These are phyloP conservation scores for Aureobasidium namibiae DNA, from an alignment of 2,329 filamentous ascomycete species.

Conservation along the genomic window DNA sequence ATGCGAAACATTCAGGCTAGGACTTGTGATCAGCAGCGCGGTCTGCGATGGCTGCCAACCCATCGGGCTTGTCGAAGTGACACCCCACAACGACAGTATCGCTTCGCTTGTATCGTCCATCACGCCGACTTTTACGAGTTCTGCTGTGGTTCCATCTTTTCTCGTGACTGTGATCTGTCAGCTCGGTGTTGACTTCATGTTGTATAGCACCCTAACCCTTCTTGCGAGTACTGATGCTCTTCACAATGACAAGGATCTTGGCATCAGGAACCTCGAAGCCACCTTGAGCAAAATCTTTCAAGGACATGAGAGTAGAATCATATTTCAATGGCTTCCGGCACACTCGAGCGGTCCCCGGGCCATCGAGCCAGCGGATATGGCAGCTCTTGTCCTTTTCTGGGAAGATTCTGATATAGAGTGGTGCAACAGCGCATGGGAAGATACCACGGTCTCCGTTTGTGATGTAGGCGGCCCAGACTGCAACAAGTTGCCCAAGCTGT, in stretches of 20 bases:
- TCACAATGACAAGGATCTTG: conserved; percentile 50
- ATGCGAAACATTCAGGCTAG: conserved; percentile 30
- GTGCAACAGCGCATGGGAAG: conserved; percentile 36
- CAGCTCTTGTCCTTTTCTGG: conserved; percentile 48
- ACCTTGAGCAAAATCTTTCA: conserved; percentile 46
- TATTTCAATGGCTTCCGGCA: conserved; percentile 42
- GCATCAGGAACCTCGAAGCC: conserved; percentile 46
- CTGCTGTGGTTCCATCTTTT: conserved; percentile 37
- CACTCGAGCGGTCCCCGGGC: conserved; percentile 34
- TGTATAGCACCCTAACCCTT: conserved; percentile 27
- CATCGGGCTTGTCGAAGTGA: conserved; percentile 32
- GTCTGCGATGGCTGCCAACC: conserved; percentile 42
- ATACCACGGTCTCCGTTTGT: conserved; percentile 37
- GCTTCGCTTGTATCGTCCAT: conserved; percentile 52
- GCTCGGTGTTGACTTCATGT: background rate
- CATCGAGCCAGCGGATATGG: conserved; percentile 47
- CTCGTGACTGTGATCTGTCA: conserved; percentile 33
- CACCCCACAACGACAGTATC: conserved; percentile 47
- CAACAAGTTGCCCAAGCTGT: conserved; percentile 46
- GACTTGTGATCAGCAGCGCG: conserved; percentile 43
- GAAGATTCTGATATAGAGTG: conserved; percentile 48
- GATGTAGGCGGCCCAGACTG: conserved; percentile 50
- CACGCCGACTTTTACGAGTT: conserved; percentile 43
- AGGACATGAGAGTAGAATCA: conserved; percentile 43
- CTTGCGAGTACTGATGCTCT: conserved; percentile 47